Conservation (phyloP, 345 rosid genomes). For the Linum tenue region DNA sequence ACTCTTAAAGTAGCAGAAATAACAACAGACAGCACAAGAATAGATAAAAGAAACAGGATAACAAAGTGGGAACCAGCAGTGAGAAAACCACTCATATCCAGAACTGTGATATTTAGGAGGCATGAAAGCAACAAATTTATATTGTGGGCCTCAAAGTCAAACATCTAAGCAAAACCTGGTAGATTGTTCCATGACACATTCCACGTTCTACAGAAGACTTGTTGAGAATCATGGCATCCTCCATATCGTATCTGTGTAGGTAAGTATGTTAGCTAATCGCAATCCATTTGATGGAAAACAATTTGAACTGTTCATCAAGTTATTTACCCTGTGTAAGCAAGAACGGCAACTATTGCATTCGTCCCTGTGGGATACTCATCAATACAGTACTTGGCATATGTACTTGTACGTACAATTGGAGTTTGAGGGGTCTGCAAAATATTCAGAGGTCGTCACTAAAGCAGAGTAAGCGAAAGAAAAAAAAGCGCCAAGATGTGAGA, state of each 20-base stretch:
- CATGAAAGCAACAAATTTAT: not conserved
- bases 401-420: slow-evolving; percentile 72
- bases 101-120: not conserved
- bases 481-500: not conserved
- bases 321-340: slow-evolving; percentile 83
- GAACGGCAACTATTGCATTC: slow-evolving; percentile 96
- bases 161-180: slow-evolving; percentile 44
- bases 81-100: not conserved
- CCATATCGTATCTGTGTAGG: slow-evolving; percentile 75
- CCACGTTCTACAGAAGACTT: slow-evolving; percentile 94
- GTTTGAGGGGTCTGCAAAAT: slow-evolving; percentile 86
- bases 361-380: slow-evolving; percentile 91
- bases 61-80: not conserved
- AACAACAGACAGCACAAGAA: too few species aligned
- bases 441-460: slow-evolving; percentile 17
- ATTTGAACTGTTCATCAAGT: not conserved
- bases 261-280: slow-evolving; percentile 10
- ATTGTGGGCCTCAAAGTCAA: not conserved
- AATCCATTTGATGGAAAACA: not conserved
- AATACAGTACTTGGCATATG: slow-evolving; percentile 59
- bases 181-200: slow-evolving; percentile 93
- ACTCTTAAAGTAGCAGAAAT: too few species aligned
- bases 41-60: not conserved
- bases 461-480: slow-evolving; percentile 4
- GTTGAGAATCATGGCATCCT: slow-evolving; percentile 97